Evolutionary conservation across 1,284 basidiomycete species (phyloP).

Genomic region (Violaceomyces palustris): DNA sequence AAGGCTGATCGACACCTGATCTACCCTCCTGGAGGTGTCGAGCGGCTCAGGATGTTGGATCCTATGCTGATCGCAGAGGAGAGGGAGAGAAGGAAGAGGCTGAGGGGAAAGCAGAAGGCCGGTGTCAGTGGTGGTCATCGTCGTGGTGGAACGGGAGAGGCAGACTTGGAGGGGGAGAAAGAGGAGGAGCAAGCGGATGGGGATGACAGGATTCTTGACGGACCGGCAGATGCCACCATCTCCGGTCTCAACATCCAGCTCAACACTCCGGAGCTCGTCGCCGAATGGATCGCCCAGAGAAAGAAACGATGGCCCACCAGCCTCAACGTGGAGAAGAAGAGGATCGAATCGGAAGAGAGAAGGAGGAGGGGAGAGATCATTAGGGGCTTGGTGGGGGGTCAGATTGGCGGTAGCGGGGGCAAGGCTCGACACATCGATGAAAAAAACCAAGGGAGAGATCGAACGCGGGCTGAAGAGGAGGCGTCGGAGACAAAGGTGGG

Average conservation of each 20-base stretch:
- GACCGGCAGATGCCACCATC: conserved; percentile 41
- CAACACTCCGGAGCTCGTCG: conserved; percentile 44
- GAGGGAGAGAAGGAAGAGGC: conserved; percentile 19
- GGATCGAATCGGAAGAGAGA: conserved; percentile 22
- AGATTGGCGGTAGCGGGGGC: neutral
- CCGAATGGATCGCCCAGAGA: conserved; percentile 49
- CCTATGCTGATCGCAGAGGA: conserved; percentile 44
- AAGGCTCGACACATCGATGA: neutral
- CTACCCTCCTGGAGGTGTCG: conserved; percentile 44
- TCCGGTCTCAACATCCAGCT: conserved; percentile 48
- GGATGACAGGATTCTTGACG: conserved; percentile 19
- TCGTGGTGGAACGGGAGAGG: neutral
- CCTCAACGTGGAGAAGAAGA: conserved; percentile 35
- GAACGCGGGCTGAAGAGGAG: too few species aligned
- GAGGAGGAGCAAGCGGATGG: neutral
- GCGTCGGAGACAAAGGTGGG: too few species aligned
- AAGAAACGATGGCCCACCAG: conserved; percentile 47
- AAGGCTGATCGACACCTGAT: conserved; percentile 47
- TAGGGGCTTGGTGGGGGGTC: conserved; percentile 4
- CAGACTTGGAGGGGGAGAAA: neutral
- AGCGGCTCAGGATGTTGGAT: conserved; percentile 38
- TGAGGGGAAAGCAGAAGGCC: conserved; percentile 9
- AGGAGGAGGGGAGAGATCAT: conserved; percentile 13
- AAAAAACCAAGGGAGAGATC: neutral
- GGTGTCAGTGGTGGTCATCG: neutral